phyloP scores from a whole-genome alignment of 2,329 filamentous ascomycete genomes.

The Sclerotinia nivalis region DNA sequence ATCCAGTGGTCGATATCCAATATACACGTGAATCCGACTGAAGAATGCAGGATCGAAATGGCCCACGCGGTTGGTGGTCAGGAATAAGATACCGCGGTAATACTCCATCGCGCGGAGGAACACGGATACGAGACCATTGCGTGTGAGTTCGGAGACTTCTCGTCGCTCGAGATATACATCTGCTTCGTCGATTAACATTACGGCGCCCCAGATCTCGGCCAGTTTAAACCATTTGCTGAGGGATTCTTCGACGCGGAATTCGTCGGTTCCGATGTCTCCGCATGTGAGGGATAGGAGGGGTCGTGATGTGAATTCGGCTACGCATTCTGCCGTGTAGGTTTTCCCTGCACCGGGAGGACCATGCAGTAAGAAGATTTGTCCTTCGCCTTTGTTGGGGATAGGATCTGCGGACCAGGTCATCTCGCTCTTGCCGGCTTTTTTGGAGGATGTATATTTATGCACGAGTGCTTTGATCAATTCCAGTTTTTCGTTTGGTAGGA shows the following conservation, averaged over 20 bases:
- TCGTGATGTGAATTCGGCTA: constrained; percentile 34
- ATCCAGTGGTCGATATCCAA: constrained; percentile 40
- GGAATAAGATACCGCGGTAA: constrained; percentile 47
- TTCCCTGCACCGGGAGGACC: constrained; percentile 34
- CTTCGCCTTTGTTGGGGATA: constrained; percentile 33
- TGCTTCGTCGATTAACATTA: constrained; percentile 55
- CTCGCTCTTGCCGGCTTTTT: constrained; percentile 11
- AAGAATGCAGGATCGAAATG: constrained; percentile 46
- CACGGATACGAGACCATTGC: constrained; percentile 43
- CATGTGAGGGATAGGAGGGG: constrained; percentile 43
- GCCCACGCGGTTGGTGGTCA: constrained; percentile 47
- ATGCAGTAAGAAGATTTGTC: constrained; percentile 34
- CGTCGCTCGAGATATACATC: constrained; percentile 51
- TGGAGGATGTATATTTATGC: constrained; percentile 30
- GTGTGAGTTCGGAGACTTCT: constrained; percentile 38
- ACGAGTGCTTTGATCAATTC: constrained; percentile 33
- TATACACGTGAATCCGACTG: constrained; percentile 43
- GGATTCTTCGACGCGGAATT: constrained; percentile 49
- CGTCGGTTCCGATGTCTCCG: constrained; percentile 52
- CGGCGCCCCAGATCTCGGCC: constrained; percentile 52
- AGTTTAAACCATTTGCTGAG: constrained; percentile 51
- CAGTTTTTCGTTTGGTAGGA: constrained; percentile 30
- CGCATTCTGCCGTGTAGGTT: constrained; percentile 33
- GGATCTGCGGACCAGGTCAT: constrained; percentile 30
- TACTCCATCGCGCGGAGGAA: constrained; percentile 47